Conservation (phyloP, 2,329 filamentous ascomycete genomes). For the Nothophaeocryptopus gaeumannii region DNA sequence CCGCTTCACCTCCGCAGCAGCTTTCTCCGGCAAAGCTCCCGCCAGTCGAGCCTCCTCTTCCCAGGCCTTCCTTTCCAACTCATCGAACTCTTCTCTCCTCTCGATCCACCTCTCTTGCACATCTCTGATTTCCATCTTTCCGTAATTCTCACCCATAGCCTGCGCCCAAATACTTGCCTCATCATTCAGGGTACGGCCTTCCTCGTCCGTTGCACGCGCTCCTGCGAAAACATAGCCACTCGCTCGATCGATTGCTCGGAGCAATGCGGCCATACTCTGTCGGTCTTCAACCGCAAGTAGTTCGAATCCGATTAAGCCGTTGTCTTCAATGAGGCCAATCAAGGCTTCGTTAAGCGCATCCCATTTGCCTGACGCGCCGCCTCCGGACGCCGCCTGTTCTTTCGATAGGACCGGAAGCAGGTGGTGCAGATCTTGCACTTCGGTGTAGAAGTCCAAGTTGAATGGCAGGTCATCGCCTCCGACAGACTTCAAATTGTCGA, state of each 20-base stretch:
- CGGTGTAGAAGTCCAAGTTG: slow-evolving; percentile 95
- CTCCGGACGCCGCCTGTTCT: slow-evolving; percentile 57
- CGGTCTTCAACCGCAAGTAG: slow-evolving; percentile 96
- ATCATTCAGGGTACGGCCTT: slow-evolving; percentile 30
- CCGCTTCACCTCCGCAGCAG: slow-evolving; percentile 25
- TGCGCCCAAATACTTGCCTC: slow-evolving; percentile 82
- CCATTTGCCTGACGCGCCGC: slow-evolving; percentile 61
- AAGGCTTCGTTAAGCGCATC: slow-evolving; percentile 81
- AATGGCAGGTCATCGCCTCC: slow-evolving; percentile 81
- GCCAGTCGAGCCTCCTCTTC: slow-evolving; percentile 64
- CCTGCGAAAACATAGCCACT: slow-evolving; percentile 90
- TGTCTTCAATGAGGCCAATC: slow-evolving; percentile 81
- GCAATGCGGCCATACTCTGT: slow-evolving; percentile 88
- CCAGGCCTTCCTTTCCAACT: slow-evolving; percentile 69
- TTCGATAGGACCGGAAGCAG: slow-evolving; percentile 75
- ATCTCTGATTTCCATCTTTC: slow-evolving; percentile 76
- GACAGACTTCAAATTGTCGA: slow-evolving; percentile 77
- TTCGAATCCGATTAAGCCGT: slow-evolving; percentile 86
- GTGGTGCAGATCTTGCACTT: slow-evolving; percentile 88
- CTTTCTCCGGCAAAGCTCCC: slow-evolving; percentile 28
- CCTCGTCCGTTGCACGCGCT: slow-evolving; percentile 85
- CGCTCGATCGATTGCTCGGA: slow-evolving; percentile 86
- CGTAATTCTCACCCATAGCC: slow-evolving; percentile 70
- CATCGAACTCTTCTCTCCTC: slow-evolving; percentile 81
- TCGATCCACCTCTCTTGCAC: slow-evolving; percentile 97